Evolutionary conservation across 2,329 filamentous ascomycete genomes (phyloP).

Genomic region (Davidsoniella eucalypti): DNA sequence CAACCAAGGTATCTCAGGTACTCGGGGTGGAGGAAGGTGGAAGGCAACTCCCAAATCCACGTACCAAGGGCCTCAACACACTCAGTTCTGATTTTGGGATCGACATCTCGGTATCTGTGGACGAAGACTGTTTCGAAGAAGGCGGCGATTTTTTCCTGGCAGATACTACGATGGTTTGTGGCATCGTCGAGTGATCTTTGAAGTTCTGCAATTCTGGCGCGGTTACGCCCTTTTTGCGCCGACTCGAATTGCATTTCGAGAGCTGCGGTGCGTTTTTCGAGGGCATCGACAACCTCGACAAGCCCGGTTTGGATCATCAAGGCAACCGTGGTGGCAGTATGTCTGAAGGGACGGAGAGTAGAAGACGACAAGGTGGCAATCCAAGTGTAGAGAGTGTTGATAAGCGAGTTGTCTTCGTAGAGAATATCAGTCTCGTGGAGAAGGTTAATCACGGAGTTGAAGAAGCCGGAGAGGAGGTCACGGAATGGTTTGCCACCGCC

Average conservation of each 20-base stretch:
- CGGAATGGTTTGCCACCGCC: constrained; percentile 57
- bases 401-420: constrained; percentile 58
- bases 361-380: constrained; percentile 82
- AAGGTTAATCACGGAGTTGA: constrained; percentile 56
- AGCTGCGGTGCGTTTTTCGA: constrained; percentile 57
- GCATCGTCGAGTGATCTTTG: constrained; percentile 56
- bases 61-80: constrained; percentile 73
- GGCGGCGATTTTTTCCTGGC: constrained; percentile 60
- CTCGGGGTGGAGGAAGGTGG: constrained; percentile 75
- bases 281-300: constrained; percentile 53
- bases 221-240: constrained; percentile 59
- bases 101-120: constrained; percentile 87
- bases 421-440: constrained; percentile 70
- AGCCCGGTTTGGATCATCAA: constrained; percentile 65
- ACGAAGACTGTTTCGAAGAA: constrained; percentile 89
- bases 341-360: constrained; percentile 72
- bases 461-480: constrained; percentile 60
- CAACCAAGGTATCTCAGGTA: constrained; percentile 91
- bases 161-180: constrained; percentile 49
- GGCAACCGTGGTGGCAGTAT: constrained; percentile 78
- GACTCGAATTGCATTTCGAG: constrained; percentile 63
- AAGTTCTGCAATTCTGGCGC: constrained; percentile 57
- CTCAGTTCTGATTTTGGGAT: constrained; percentile 74
- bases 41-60: constrained; percentile 76
- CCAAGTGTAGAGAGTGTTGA: constrained; percentile 86